Conservation (phyloP, 73 alveolate genomes). For the Symbiodinium pilosum region DNA sequence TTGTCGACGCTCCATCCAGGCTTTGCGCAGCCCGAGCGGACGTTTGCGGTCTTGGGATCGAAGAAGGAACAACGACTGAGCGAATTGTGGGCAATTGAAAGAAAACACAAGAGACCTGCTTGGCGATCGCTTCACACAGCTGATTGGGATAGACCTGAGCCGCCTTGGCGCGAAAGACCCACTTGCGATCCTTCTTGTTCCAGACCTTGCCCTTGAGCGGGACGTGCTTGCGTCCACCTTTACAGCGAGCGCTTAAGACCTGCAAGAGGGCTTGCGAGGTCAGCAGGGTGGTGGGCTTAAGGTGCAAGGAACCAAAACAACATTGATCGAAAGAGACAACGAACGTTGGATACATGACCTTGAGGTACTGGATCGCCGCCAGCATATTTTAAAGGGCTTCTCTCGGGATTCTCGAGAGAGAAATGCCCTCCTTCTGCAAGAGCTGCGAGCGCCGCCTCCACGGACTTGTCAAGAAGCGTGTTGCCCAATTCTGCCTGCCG, state of each 20-base stretch:
- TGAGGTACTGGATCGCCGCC: background rate
- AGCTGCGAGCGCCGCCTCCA: background rate
- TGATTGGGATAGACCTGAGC: background rate
- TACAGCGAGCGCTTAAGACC: background rate
- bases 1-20: background rate
- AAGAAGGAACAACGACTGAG: background rate
- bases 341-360: background rate
- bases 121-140: background rate
- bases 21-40: background rate
- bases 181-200: background rate
- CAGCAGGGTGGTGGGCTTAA: constrained; percentile 17
- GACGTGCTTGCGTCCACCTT: background rate
- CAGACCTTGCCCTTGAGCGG: background rate
- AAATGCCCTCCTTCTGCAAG: background rate
- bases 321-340: constrained; percentile 37
- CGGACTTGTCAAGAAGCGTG: background rate
- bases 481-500: background rate
- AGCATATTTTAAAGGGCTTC: background rate
- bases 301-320: background rate
- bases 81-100: background rate
- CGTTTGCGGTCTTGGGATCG: background rate
- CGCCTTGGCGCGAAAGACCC: background rate
- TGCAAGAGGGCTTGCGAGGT: background rate
- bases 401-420: constrained; percentile 20
- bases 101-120: background rate